A percentile compares a stretch with the other conserved stretches of the same genome.
Evolutionary conservation across 176 grass and related monocot species (phyloP).

Genomic region (Musa itinerans): DNA sequence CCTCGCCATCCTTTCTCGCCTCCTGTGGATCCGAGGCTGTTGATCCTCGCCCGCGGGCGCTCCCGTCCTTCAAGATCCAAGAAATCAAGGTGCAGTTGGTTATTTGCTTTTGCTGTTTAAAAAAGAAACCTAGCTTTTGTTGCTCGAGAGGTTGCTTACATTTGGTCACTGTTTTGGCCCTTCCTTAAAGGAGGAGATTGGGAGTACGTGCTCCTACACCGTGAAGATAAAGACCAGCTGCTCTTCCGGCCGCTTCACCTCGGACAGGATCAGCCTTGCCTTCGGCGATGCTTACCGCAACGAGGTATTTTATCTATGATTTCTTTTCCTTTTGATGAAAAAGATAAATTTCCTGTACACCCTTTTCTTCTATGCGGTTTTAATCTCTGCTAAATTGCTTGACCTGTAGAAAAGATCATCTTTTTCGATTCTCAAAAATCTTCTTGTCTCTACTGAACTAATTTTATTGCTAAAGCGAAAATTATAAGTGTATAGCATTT

Average conservation of each 20-base stretch:
- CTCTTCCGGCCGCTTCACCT: conserved; percentile 35
- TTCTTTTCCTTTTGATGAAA: background rate
- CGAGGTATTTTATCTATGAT: conserved; percentile 30
- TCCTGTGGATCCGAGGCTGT: conserved; percentile 3
- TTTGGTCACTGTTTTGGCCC: background rate
- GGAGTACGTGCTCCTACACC: conserved; percentile 42
- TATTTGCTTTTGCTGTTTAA: too few species aligned
- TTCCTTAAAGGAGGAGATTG: background rate
- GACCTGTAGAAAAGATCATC: background rate
- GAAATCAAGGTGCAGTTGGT: conserved; percentile 15
- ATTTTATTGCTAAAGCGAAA: too few species aligned
- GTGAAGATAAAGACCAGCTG: conserved; percentile 85
- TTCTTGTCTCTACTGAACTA: background rate
- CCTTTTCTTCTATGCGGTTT: background rate
- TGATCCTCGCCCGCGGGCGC: conserved; percentile 20
- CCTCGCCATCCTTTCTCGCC: background rate
- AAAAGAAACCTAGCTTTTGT: background rate
- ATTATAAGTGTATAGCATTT: too few species aligned
- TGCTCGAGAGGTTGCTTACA: background rate
- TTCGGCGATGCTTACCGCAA: conserved; percentile 65
- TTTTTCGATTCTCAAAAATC: too few species aligned
- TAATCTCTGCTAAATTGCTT: background rate
- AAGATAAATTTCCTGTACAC: background rate
- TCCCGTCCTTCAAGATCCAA: conserved; percentile 31
- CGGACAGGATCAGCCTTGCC: conserved; percentile 54